Evolutionary conservation across 2,329 filamentous ascomycete species (phyloP).

Genomic region (Neophaeococcomyces mojaviensis): DNA sequence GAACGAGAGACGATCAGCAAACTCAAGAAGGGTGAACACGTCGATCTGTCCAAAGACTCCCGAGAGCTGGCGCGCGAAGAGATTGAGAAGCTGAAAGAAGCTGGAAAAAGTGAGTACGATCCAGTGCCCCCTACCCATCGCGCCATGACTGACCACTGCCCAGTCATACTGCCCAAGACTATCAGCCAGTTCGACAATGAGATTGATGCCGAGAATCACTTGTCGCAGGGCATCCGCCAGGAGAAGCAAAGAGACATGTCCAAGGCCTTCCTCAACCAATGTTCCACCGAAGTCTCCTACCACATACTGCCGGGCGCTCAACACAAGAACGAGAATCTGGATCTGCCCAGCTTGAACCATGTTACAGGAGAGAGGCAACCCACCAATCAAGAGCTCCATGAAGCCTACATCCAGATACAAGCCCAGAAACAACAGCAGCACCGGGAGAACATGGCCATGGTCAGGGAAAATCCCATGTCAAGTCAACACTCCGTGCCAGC

Average conservation of each 20-base stretch:
- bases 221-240: slow-evolving; percentile 45
- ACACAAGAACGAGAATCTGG: slow-evolving; percentile 46
- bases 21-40: slow-evolving; percentile 43
- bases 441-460: slow-evolving; percentile 38
- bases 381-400: slow-evolving; percentile 50
- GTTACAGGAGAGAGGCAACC: slow-evolving; percentile 44
- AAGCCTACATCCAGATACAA: slow-evolving; percentile 52
- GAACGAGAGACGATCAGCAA: slow-evolving; percentile 64
- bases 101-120: slow-evolving; percentile 30
- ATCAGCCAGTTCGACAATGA: slow-evolving; percentile 43
- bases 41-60: slow-evolving; percentile 39
- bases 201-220: slow-evolving; percentile 35
- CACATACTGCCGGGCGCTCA: slow-evolving; percentile 59
- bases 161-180: slow-evolving; percentile 15
- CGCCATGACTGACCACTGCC: slow-evolving; percentile 7
- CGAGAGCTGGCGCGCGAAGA: slow-evolving; percentile 41
- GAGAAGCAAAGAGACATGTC: slow-evolving; percentile 57
- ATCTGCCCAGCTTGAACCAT: slow-evolving; percentile 35
- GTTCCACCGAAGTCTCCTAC: slow-evolving; percentile 61
- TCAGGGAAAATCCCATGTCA: slow-evolving; percentile 51
- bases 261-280: slow-evolving; percentile 56
- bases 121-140: background rate
- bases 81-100: slow-evolving; percentile 35
- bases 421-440: slow-evolving; percentile 46
- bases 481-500: slow-evolving; percentile 45